phyloP scores from a whole-genome alignment of 2,329 filamentous ascomycete species.

The Aspergillus flavus region DNA sequence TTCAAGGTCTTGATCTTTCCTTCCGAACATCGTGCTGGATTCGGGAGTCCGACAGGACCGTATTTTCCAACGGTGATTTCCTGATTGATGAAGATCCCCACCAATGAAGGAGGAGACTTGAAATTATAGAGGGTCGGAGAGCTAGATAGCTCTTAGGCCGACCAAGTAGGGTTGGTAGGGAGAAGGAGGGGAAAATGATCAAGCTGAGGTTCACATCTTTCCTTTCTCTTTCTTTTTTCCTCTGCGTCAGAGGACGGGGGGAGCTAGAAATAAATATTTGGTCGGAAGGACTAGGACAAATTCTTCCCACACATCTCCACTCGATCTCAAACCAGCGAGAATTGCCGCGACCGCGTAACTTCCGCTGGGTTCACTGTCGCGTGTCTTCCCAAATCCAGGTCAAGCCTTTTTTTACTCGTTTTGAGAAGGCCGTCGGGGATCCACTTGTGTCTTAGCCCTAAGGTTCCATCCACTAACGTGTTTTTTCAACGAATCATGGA shows the following conservation, averaged over 20 bases:
- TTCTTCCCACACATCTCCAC: conserved; percentile 17
- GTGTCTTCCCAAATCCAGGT: conserved; percentile 7
- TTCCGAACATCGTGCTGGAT: conserved; percentile 24
- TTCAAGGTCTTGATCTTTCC: conserved; percentile 33
- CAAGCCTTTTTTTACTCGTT: conserved; percentile 11
- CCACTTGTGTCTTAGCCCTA: conserved; percentile 2
- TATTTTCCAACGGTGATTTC: conserved; percentile 11
- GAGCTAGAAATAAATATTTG: conserved; percentile 10
- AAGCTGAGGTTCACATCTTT: conserved; percentile 24
- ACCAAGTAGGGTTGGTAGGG: conserved; percentile 17
- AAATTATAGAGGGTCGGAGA: conserved; percentile 16
- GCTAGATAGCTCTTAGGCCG: conserved; percentile 25
- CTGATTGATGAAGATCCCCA: conserved; percentile 10
- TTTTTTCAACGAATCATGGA: conserved; percentile 1
- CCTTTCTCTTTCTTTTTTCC: conserved; percentile 23
- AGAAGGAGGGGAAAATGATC: conserved; percentile 7
- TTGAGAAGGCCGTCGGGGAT: conserved; percentile 9
- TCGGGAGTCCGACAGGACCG: conserved; percentile 16
- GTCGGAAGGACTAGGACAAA: conserved; percentile 10
- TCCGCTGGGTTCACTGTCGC: conserved; percentile 10
- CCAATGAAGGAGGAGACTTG: conserved; percentile 19
- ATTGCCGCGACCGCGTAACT: conserved; percentile 12
- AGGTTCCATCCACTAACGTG: neutral
- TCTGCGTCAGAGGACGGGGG: conserved; percentile 10
- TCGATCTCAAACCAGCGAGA: conserved; percentile 13